phyloP scores from a whole-genome alignment of 306 rosid species.

The Castanea sativa region DNA sequence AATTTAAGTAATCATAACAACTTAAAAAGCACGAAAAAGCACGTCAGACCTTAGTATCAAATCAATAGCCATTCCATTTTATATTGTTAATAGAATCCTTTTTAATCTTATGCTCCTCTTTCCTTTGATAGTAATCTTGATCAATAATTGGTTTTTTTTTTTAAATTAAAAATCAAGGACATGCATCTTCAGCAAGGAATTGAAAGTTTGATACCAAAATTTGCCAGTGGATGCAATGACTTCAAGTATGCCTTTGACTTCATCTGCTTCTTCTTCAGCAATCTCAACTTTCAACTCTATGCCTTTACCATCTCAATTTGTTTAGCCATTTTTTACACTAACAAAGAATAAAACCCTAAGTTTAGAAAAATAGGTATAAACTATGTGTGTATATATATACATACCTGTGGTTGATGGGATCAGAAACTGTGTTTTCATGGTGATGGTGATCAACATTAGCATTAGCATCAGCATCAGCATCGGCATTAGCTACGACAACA shows the following conservation, averaged over 20 bases:
- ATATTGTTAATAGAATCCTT: background rate
- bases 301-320: conserved; percentile 27
- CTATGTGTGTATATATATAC: too few species aligned
- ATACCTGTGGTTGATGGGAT: too few species aligned
- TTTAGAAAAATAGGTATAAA: background rate
- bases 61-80: background rate
- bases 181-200: too few species aligned
- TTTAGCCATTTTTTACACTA: too few species aligned
- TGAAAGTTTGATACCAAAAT: conserved; percentile 38
- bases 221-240: conserved; percentile 60
- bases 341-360: too few species aligned
- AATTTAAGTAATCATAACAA: background rate
- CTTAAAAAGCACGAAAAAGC: background rate
- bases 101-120: background rate
- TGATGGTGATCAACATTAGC: too few species aligned
- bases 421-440: too few species aligned
- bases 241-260: conserved; percentile 32
- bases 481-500: too few species aligned
- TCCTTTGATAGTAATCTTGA: background rate
- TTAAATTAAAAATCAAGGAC: too few species aligned
- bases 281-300: conserved; percentile 21
- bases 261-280: conserved; percentile 23
- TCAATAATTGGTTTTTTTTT: background rate
- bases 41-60: background rate
- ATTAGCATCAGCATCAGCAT: too few species aligned